A percentile compares a stretch with the other conserved stretches of the same genome.
These are phyloP conservation scores for Zasmidium citrigriseum DNA, from an alignment of 2,329 filamentous ascomycete species.

Conservation along the genomic window DNA sequence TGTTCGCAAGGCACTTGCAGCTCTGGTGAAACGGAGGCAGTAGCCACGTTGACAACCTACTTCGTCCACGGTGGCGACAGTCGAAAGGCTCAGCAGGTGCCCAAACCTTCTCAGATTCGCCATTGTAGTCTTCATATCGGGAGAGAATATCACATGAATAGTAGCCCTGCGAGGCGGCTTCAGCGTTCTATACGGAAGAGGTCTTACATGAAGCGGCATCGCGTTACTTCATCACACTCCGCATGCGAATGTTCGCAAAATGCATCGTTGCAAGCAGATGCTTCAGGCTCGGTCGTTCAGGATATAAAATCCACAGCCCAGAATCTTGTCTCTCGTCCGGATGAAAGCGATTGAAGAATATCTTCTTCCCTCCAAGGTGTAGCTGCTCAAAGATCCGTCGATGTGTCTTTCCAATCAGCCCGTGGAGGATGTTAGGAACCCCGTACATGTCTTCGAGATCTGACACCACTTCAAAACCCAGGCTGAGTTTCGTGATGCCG, in stretches of 20 bases:
- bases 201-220: no score
- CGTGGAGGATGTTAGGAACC: neutral
- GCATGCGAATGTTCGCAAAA: slow-evolving; percentile 7
- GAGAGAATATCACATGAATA: no score
- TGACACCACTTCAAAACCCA: slow-evolving; percentile 1
- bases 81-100: no score
- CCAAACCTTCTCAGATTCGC: no score
- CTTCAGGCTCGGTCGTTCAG: neutral
- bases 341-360: slow-evolving; percentile 5
- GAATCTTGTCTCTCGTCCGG: slow-evolving; percentile 6
- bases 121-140: no score
- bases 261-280: slow-evolving; percentile 9
- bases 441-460: slow-evolving; percentile 1
- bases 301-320: slow-evolving; percentile 8
- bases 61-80: no score
- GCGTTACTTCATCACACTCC: neutral
- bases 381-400: slow-evolving; percentile 1
- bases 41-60: no score
- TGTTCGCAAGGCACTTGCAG: no score
- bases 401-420: slow-evolving; percentile 1
- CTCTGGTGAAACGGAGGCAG: no score
- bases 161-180: no score
- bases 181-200: no score
- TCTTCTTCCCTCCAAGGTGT: slow-evolving; percentile 4
- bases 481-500: slow-evolving; percentile 2